These are phyloP conservation scores for Penicillium italicum DNA, from an alignment of 2,329 filamentous ascomycete species.

Conservation along the genomic window DNA sequence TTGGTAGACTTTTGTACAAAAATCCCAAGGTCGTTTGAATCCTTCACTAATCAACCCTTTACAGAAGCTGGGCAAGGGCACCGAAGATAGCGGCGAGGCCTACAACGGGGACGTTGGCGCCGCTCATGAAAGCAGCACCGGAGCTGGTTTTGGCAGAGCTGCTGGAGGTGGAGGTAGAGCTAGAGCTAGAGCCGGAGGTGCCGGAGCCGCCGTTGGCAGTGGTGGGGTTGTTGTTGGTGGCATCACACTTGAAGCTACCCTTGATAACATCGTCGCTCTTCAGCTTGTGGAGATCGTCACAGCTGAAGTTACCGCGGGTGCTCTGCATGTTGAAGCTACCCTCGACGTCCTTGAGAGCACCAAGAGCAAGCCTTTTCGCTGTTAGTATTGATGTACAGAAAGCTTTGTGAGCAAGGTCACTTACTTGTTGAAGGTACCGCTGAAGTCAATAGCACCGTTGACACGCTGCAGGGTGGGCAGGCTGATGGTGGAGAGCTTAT, in stretches of 20 bases:
- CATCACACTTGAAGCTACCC: slow-evolving; percentile 47
- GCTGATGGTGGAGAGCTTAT: slow-evolving; percentile 60
- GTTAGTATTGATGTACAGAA: slow-evolving; percentile 31
- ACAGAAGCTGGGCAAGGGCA: slow-evolving; percentile 47
- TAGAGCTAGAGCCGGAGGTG: slow-evolving; percentile 27
- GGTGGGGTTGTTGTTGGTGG: slow-evolving; percentile 35
- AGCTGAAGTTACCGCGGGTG: slow-evolving; percentile 58
- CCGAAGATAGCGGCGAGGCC: slow-evolving; percentile 46
- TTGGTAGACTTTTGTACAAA: slow-evolving; percentile 39
- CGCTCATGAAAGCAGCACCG: slow-evolving; percentile 37
- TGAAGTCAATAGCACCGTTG: slow-evolving; percentile 76
- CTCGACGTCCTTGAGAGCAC: slow-evolving; percentile 62
- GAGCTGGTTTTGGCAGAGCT: slow-evolving; percentile 31
- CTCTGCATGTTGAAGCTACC: slow-evolving; percentile 69
- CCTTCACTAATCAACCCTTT: slow-evolving; percentile 34
- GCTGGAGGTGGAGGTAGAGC: slow-evolving; percentile 14
- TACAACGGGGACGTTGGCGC: slow-evolving; percentile 37
- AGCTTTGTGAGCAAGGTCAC: slow-evolving; percentile 36
- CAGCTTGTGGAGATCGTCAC: slow-evolving; percentile 53
- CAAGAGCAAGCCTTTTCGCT: slow-evolving; percentile 62
- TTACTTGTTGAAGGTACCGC: slow-evolving; percentile 79
- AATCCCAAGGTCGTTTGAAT: slow-evolving; percentile 22
- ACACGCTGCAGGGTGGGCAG: slow-evolving; percentile 68
- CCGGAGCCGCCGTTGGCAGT: slow-evolving; percentile 34
- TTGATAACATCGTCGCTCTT: slow-evolving; percentile 43